Percentiles rank a stretch among this genome's conserved stretches.
Conservation (phyloP, 2,329 filamentous ascomycete genomes). For the Aureobasidium sp. region DNA sequence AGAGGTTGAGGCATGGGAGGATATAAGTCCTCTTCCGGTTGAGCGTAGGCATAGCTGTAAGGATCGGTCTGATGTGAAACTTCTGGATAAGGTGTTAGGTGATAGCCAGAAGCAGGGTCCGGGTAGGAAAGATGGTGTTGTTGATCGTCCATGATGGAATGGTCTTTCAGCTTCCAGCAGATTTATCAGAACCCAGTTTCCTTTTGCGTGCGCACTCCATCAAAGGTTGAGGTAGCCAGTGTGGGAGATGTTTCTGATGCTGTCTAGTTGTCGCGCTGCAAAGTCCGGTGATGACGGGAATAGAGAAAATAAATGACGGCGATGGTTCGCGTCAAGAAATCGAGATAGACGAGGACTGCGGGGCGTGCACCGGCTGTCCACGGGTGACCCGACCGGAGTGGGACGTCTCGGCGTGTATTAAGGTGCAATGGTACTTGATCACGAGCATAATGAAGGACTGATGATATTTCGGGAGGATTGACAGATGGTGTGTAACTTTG, state of each 20-base stretch:
- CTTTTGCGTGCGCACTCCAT: slow-evolving; percentile 7
- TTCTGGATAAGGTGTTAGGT: background rate
- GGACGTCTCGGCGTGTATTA: no score
- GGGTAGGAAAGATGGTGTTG: slow-evolving; percentile 6
- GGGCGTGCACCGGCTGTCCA: no score
- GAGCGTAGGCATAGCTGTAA: slow-evolving; percentile 2
- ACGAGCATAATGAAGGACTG: no score
- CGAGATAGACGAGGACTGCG: no score
- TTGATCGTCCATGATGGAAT: background rate
- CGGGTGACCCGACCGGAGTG: no score
- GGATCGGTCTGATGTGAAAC: background rate
- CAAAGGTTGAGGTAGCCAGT: background rate
- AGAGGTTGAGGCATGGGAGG: slow-evolving; percentile 14
- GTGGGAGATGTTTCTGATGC: background rate
- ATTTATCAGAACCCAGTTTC: slow-evolving; percentile 3
- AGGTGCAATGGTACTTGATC: no score
- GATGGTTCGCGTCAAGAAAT: slow-evolving; percentile 1
- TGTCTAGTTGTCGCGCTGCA: background rate
- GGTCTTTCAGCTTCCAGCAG: slow-evolving; percentile 6
- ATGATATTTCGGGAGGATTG: no score
- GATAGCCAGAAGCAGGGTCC: slow-evolving; percentile 5
- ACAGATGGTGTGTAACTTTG: background rate
- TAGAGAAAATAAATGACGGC: background rate
- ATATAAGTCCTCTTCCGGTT: slow-evolving; percentile 6
- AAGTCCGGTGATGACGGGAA: background rate